Evolutionary conservation across 2,329 filamentous ascomycete genomes (phyloP), one percentile per base, ranked within the genome.

Genomic region (Passalora sequoiae): DNA sequence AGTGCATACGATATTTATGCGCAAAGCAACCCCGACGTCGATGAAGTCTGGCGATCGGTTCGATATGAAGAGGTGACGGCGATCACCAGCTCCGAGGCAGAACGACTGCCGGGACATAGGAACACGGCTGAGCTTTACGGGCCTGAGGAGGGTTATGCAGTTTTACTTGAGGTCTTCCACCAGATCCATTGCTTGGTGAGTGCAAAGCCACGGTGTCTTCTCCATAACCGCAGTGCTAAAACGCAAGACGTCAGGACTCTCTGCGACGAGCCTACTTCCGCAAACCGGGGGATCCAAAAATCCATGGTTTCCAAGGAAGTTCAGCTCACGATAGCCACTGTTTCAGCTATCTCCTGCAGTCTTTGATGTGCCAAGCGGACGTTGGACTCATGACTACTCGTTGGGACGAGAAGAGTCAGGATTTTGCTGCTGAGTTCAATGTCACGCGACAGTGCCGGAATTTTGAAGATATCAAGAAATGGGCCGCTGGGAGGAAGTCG

Each of bases 371-470:
- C 24, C 37, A 40, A 19, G 37, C 37, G 4, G 37, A 30, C 21
- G 37, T 40, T 16, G 37, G 22, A 4, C 24, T 40, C 9, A 30
- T 40, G 37, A 13, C 24, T 10, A 29, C 37, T 28, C 15, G 8
- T 9, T 40, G 24, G 37, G 17, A 25, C 2, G 37, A 40, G 5
- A 8, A 17, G 15, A 20, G 22, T 10, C 22, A 37, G 12, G 33
- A 37, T 21, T 21, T 2, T 20, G 19, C 13, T 12, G 37, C 37
- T 16, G 5, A 40, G 2, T 40, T 30, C 28, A 40, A 32, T 24
- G 3, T 29, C 4, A 32, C 38, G 19, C 38, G 27, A 24, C 27
- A 40, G 7, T 40, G 38, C 24, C 37, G 37, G 10, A 40, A 40
- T 25, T 40, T 40, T 29, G 24, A 40, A 4, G 9, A 29, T 9